Base-by-base conservation (phyloP, 108 stramenopile species). In the Heterococcus sp. region DNA sequence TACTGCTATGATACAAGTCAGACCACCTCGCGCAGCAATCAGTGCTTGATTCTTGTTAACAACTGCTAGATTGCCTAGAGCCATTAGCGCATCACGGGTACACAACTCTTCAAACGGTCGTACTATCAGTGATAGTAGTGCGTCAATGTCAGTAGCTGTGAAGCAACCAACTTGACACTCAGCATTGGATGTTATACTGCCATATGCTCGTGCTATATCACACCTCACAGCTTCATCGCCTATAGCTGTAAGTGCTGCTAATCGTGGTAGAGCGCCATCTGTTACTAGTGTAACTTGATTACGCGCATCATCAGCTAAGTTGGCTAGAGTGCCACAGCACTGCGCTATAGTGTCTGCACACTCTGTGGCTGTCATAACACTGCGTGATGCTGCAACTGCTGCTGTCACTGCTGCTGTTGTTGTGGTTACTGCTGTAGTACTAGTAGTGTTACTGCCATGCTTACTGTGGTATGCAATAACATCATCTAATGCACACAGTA, bases 131-230 rank as follows among this genome's bases (percentile, higher is more conserved):
- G 68, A 32, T 65, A 89, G 75, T 2, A 91, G 33, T 27, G 87
- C 68, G 32, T 66, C 33, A 32, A 91, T 67, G 63, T 90, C 89
- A 27, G 78, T 83, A 1, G 85, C 68, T 26, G 84, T 82, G 73
- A 90, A 90, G 32, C 88, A 88, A 1, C 87, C 88, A 5, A 76
- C 35, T 79, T 90, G 90, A 72, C 89, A 89, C 71, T 90, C 88
- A 29, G 87, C 82, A 72, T 90, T 90, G 38, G 89, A 72, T 0
- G 87, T 78, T 27, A 90, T 68, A 31, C 66, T 40, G 27, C 88
- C 87, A 63, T 87, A 84, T 2, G 87, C 75, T 27, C 88, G 38
- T 1, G 89, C 73, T 38, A 85, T 81, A 38, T 89, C 88, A 8
- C 58, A 73, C 70, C 78, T 84, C 26, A 87, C 77, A 21, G 84